Conservation (phyloP, 192 early-diverging fungal species). For the Coemansia nantahalensis region DNA sequence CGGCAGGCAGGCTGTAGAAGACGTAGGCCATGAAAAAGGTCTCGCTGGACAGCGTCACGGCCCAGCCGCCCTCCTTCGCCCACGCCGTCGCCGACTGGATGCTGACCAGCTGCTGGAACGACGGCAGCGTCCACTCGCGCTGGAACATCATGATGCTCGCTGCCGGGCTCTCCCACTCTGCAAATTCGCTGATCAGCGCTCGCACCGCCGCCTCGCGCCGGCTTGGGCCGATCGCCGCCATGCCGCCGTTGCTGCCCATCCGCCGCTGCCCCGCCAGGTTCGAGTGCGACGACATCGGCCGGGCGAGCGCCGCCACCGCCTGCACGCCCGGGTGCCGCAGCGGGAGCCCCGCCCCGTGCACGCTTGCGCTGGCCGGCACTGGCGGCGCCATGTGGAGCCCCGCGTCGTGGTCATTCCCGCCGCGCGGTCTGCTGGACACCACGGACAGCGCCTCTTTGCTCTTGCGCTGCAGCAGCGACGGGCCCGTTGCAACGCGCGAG, state of each 20-base stretch:
- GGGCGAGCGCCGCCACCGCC: conserved; percentile 9
- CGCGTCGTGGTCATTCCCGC: conserved; percentile 38
- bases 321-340: conserved; percentile 10
- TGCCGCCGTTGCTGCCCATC: conserved; percentile 15
- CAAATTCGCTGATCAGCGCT: conserved; percentile 49
- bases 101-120: conserved; percentile 49
- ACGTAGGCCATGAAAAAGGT: conserved; percentile 52
- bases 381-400: conserved; percentile 15
- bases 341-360: conserved; percentile 5
- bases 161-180: conserved; percentile 47
- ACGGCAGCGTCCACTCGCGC: conserved; percentile 55
- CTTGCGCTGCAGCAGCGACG: conserved; percentile 36
- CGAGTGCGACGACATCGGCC: conserved; percentile 49
- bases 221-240: conserved; percentile 21
- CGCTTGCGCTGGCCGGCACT: conserved; percentile 14
- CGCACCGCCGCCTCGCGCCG: conserved; percentile 43
- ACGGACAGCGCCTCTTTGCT: conserved; percentile 39
- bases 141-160: conserved; percentile 56
- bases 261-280: conserved; percentile 22
- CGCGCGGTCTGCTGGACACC: conserved; percentile 28
- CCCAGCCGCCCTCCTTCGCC: conserved; percentile 46
- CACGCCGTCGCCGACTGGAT: conserved; percentile 40
- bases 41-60: conserved; percentile 50
- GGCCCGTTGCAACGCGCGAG: background rate
- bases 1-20: conserved; percentile 43